Base-by-base conservation (phyloP, 2,329 filamentous ascomycete genomes). In the Colletotrichum sp. region DNA sequence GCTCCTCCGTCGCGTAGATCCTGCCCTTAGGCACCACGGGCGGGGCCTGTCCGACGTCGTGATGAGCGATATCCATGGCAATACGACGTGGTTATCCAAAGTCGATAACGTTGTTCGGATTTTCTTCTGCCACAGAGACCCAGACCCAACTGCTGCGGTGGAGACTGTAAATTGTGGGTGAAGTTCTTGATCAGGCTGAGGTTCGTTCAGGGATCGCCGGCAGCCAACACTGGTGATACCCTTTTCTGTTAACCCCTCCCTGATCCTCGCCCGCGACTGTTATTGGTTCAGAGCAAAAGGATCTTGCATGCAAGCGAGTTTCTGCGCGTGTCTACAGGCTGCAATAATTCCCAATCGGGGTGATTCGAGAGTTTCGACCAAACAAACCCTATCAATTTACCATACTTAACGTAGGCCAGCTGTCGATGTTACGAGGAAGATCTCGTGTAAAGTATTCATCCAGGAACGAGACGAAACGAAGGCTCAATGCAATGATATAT, bases 381-480 rank as follows among this genome's bases (percentile, higher is more conserved):
- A 32, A 8, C 12, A 18, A 6, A 0, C 5, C 7, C 43, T 65
- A 13, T 32, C 2, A 43, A 0, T 30, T 8, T 28, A 30, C 15
- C 24, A 13, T 43, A 12, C 61, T 32, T 36, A 34, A 34, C 0
- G 12, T 26, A n/a, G 13, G 6, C 26, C n/a, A 18, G 36, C 36
- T 38, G 0, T 38, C 16, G 16, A 38, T 38, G 8, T 0, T 0
- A 38, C 36, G 8, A 5, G 36, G 16, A 43, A 18, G 2, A 0
- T 5, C 8, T 18, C 36, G 5, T 43, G 16, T 8, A 43, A 43
- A 6, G 8, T 18, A 18, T 43, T 43, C 10, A 10, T 43, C 2
- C 5, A 43, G 36, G 2, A 43, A 18, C 16, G 0, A 9, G 36
- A 10, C 16, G 2, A 43, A 10, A 43, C 16, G 16, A 43, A 43